phyloP scores from a whole-genome alignment of 768 basidiomycete species.

The Pisolithus marmoratus region DNA sequence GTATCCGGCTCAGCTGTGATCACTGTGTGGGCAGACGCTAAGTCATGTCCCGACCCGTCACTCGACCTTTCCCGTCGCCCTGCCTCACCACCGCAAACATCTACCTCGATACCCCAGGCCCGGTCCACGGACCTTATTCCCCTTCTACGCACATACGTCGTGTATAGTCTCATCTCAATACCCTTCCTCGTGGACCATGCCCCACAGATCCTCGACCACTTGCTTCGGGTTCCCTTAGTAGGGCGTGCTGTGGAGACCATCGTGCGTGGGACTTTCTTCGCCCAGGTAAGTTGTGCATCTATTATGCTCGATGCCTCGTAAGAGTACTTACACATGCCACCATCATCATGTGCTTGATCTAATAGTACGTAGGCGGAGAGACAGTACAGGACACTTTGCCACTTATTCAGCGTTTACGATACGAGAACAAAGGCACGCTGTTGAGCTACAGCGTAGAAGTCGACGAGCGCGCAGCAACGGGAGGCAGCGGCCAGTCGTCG shows the following conservation, averaged over 20 bases:
- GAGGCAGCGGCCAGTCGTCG: conserved; percentile 1
- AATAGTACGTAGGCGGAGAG: conserved; percentile 86
- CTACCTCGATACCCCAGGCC: neutral
- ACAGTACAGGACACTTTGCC: conserved; percentile 65
- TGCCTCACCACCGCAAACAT: neutral
- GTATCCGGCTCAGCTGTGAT: conserved; percentile 13
- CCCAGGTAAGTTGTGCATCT: conserved; percentile 49
- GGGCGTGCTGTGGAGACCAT: conserved; percentile 59
- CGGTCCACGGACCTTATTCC: conserved; percentile 24
- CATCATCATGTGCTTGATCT: neutral
- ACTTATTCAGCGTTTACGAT: conserved; percentile 55
- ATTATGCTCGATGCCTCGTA: neutral
- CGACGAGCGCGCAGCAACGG: conserved; percentile 50
- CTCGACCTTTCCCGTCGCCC: conserved; percentile 6
- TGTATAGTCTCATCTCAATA: conserved; percentile 76
- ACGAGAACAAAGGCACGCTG: conserved; percentile 65
- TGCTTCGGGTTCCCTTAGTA: conserved; percentile 48
- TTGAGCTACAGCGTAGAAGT: conserved; percentile 87
- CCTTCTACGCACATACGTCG: conserved; percentile 69
- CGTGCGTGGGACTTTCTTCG: conserved; percentile 80
- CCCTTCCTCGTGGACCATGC: conserved; percentile 73
- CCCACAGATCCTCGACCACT: conserved; percentile 52
- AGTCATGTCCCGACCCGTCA: conserved; percentile 18
- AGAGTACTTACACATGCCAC: neutral
- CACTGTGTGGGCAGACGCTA: conserved; percentile 24